Evolutionary conservation across 495 filamentous ascomycete genomes (phyloP), one percentile per base, ranked within the genome.

Genomic region (Neurospora tetraspora): DNA sequence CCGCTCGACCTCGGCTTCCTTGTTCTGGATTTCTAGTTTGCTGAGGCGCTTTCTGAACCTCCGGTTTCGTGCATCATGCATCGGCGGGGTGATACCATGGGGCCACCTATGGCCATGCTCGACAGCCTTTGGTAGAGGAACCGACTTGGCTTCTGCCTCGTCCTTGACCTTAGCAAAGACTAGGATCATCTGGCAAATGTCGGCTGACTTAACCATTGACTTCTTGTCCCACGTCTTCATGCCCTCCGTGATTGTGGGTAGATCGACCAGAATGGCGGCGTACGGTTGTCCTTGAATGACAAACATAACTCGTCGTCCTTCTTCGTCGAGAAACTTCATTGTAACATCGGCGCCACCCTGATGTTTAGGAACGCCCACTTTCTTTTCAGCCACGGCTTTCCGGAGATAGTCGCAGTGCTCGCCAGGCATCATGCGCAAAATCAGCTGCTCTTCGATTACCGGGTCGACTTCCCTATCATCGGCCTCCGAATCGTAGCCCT

Each of bases 221-320:
- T 91, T 93, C 78, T 90, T 91, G 77, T 98, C 96, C 91, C 96
- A 97, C 70, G 91, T 94, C 83, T 99, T 99, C 90, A 96, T 96
- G 10, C 90, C 91, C 81, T 99, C 96, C 2, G 97, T 89, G 72
- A 99, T 91, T 74, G 91, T 95, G 0, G 96, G 96, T 12, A 99
- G 84, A 73, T 98, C 95, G 7, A 98, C 91, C 69, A 98, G 82
- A 7, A 89, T 83, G 27, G 93, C 94, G 0, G 94, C 93, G 77
- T 94, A 99, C 37, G 87, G 82, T 68, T 88, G 82, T 2, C 90
- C 89, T 18, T 89, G 84, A 34, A 99, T 86, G 14, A 83, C 89
- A 2, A 98, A 79, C 68, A 92, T 82, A 1, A 91, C 90, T 11
- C 94, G 88, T 68, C 96, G 89, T 2, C 90, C 90, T 69, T 94